These are phyloP conservation scores for Sugiyamaella japonica DNA, from an alignment of 1,139 yeast genomes.

Conservation along the genomic window DNA sequence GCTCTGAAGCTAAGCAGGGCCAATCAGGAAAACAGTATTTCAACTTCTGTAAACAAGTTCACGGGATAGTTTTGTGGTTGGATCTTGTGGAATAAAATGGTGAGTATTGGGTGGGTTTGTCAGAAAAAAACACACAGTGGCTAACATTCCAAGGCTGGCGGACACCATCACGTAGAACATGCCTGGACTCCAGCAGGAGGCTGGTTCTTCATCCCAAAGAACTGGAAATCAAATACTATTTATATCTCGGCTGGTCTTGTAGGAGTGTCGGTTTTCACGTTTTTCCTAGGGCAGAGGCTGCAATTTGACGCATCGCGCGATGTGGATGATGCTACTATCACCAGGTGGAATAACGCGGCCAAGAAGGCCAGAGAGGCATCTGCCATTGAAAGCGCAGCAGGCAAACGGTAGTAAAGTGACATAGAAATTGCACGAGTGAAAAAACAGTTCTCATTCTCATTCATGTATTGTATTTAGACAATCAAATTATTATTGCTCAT, in stretches of 20 bases:
- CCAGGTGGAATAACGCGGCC: slow-evolving; percentile 45
- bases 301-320: slow-evolving; percentile 35
- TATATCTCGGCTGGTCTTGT: slow-evolving; percentile 39
- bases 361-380: slow-evolving; percentile 39
- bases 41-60: background rate
- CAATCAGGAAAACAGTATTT: slow-evolving; percentile 13
- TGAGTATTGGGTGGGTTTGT: background rate
- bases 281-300: slow-evolving; percentile 37
- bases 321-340: slow-evolving; percentile 40
- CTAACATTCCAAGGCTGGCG: slow-evolving; percentile 12
- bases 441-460: background rate
- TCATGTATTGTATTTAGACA: slow-evolving; percentile 8
- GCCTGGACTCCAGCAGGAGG: slow-evolving; percentile 47
- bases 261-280: slow-evolving; percentile 36
- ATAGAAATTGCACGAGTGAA: background rate
- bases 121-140: background rate
- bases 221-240: slow-evolving; percentile 44
- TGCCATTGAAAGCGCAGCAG: slow-evolving; percentile 33
- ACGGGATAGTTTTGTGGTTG: too few species aligned
- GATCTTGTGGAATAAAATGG: background rate
- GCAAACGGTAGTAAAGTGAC: slow-evolving; percentile 14
- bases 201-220: slow-evolving; percentile 47
- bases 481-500: slow-evolving; percentile 5
- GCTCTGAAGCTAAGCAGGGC: background rate
- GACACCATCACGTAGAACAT: slow-evolving; percentile 29